A percentile compares a stretch with the other conserved stretches of the same genome.
Evolutionary conservation across 2,329 filamentous ascomycete genomes (phyloP).

Genomic region (Colletotrichum zoysiae): DNA sequence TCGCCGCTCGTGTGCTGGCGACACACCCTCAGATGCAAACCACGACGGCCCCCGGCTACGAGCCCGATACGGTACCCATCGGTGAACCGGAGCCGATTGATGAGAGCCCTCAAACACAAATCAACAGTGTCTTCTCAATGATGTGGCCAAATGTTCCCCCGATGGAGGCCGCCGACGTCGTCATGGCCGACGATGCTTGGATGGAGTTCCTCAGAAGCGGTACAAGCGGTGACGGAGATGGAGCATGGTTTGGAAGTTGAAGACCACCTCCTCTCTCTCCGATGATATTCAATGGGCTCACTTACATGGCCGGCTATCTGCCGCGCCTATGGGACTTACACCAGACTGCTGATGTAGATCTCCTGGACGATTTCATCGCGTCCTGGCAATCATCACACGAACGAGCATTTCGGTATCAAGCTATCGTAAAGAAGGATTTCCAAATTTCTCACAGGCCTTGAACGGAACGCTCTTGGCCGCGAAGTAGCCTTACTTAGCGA

Average conservation of each 20-base stretch:
- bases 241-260: conserved; percentile 19
- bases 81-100: conserved; percentile 46
- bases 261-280: neutral
- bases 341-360: neutral
- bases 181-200: conserved; percentile 55
- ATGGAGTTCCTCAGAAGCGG: conserved; percentile 51
- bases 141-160: conserved; percentile 60
- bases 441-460: neutral
- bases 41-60: neutral
- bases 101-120: conserved; percentile 57
- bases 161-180: conserved; percentile 52
- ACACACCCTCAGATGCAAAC: neutral
- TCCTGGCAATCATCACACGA: neutral
- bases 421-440: neutral
- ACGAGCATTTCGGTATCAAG: no score
- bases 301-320: neutral
- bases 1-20: conserved; percentile 1
- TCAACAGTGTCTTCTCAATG: conserved; percentile 58
- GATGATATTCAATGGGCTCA: neutral
- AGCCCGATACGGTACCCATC: neutral
- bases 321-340: neutral
- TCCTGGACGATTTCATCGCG: neutral
- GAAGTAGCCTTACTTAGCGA: no score
- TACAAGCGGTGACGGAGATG: conserved; percentile 35
- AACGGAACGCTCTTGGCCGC: neutral